phyloP scores from a whole-genome alignment of 306 rosid species.

The Citrullus mucosospermus region DNA sequence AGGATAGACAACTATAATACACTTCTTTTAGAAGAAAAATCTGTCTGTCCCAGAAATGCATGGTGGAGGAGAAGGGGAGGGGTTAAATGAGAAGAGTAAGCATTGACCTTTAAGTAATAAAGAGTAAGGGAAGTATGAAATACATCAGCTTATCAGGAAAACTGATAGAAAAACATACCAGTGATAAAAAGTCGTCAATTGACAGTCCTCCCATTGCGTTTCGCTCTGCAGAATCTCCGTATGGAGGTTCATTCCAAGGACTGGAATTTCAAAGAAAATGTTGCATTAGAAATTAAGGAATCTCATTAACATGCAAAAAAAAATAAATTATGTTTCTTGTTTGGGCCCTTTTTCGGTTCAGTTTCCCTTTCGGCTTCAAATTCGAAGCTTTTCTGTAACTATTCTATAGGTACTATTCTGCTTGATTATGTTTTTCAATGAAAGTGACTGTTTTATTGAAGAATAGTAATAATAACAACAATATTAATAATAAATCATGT shows the following conservation, averaged over 20 bases:
- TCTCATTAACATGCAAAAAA: background rate
- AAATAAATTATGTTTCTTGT: background rate
- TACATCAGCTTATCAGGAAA: background rate
- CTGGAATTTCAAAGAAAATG: constrained; percentile 29
- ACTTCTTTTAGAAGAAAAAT: background rate
- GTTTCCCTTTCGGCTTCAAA: too few species aligned
- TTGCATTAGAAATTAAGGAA: constrained; percentile 5
- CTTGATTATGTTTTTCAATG: too few species aligned
- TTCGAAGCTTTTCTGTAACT: too few species aligned
- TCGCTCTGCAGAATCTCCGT: constrained; percentile 61
- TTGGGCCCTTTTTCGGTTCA: too few species aligned
- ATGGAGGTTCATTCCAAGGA: constrained; percentile 67
- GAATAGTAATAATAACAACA: too few species aligned
- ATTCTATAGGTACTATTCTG: too few species aligned
- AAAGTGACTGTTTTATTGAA: too few species aligned
- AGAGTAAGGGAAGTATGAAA: background rate
- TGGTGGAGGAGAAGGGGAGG: background rate
- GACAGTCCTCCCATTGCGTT: constrained; percentile 78
- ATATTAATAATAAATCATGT: too few species aligned
- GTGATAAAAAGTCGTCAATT: constrained; percentile 72
- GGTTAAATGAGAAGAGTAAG: background rate
- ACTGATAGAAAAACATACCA: constrained; percentile 7
- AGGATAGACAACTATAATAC: background rate
- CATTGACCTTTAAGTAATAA: background rate
- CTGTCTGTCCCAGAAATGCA: background rate